Base-by-base conservation (phyloP, 768 basidiomycete genomes). In the Tulasnella sp. region DNA sequence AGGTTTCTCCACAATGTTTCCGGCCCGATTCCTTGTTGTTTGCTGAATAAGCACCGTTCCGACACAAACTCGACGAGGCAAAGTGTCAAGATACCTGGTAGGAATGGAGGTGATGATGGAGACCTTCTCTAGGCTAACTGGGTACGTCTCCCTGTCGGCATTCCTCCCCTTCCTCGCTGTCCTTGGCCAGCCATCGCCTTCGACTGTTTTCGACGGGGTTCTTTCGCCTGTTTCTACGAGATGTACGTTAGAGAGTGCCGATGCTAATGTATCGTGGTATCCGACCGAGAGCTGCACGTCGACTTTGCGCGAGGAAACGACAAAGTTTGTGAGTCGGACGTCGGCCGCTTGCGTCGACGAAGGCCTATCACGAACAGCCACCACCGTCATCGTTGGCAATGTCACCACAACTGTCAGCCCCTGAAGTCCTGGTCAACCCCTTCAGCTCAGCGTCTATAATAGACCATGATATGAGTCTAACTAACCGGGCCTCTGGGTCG, bases 321-420 rank as follows among this genome's bases (percentile, higher is more conserved):
- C 41, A 75, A 75, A 75, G 41, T 75, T 75, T 42, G 37, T 48
- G 73, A 48, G 73, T 48, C 41, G 46, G 73, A 75, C 73, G 73
- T 42, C 73, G 73, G 40, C 80, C 75, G n/a, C 80, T 76, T 40
- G 80, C 80, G 11, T 54, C 77, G 40, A 24, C 40, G n/a, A 75
- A 76, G 34, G 58, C 46, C 31, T 40, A n/a, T 75, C 80, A 60
- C 20, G 42, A 77, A 34, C 80, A 24, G 50, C 76, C 37, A 40
- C 86, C 85, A 0, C 83, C 85, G 44, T 76, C 86, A 4, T 83
- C 87, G 73, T 84, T 86, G 6, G 81, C 86, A 16, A 82, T 85
- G 46, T 83, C 84, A 37, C 80, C 86, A 41, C 83, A 84, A 69
- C 81, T 85, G 1, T 82, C 84, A 14, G 85, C 86, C 80, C 83